Evolutionary conservation across 768 basidiomycete species (phyloP).

Genomic region (Termitomyces eurrhizus): DNA sequence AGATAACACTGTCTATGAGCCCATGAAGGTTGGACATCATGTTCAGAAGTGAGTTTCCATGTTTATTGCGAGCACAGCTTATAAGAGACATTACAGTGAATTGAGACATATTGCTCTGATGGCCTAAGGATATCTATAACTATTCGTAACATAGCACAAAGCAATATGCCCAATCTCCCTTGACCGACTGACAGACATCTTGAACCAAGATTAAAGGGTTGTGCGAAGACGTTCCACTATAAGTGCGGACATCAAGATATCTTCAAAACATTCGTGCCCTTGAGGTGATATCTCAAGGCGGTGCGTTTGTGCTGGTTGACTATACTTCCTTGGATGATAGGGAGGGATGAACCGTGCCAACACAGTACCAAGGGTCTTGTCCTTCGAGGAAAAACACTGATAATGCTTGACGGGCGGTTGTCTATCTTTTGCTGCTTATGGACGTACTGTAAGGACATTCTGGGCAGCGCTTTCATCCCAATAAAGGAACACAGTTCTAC

Average conservation of each 20-base stretch:
- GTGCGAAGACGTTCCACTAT: conserved; percentile 39
- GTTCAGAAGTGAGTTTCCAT: conserved; percentile 63
- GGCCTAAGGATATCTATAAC: conserved; percentile 5
- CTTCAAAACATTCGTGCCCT: conserved; percentile 38
- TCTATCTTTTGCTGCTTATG: background rate
- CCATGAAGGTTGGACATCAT: conserved; percentile 87
- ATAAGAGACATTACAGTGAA: conserved; percentile 45
- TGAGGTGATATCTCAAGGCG: conserved; percentile 35
- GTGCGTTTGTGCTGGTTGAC: conserved; percentile 28
- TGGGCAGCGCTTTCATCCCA: conserved; percentile 33
- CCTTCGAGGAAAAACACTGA: conserved; percentile 39
- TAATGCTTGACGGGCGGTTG: background rate
- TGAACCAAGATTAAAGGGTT: conserved; percentile 25
- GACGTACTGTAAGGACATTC: conserved; percentile 26
- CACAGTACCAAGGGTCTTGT: conserved; percentile 27
- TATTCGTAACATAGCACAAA: background rate
- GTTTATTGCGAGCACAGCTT: conserved; percentile 2
- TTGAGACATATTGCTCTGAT: conserved; percentile 78
- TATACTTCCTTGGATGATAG: conserved; percentile 28
- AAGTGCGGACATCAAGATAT: conserved; percentile 38
- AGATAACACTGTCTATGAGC: conserved; percentile 49
- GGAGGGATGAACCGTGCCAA: conserved; percentile 38
- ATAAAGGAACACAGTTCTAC: conserved; percentile 20
- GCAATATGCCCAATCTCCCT: background rate
- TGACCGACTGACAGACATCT: background rate